Conservation (phyloP, 495 filamentous ascomycete genomes). For the Stereocaulon alpinum region DNA sequence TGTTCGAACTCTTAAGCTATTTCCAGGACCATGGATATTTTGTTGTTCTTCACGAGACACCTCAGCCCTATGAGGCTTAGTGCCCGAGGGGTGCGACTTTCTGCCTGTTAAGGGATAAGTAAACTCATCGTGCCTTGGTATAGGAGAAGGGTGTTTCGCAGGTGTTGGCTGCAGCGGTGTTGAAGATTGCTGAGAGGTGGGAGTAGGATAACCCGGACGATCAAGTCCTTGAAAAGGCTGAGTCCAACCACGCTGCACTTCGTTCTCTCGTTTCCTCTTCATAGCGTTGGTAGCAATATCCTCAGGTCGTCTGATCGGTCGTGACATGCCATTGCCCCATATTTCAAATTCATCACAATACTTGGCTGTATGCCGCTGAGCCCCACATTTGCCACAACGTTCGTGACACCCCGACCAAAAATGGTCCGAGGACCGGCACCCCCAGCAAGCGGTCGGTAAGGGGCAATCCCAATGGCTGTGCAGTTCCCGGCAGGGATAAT, state of each 20-base stretch:
- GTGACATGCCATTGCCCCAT: not conserved
- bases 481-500: not conserved
- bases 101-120: not conserved
- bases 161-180: not conserved
- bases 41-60: too few species aligned
- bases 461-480: slow-evolving; percentile 4
- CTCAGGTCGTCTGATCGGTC: not conserved
- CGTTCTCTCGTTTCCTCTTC: not conserved
- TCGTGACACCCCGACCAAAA: slow-evolving; percentile 4
- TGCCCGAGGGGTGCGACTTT: too few species aligned
- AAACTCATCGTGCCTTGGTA: not conserved
- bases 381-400: slow-evolving; percentile 2
- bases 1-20: not conserved
- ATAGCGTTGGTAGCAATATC: not conserved
- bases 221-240: not conserved
- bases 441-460: not conserved
- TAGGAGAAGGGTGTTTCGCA: not conserved
- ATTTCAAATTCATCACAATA: slow-evolving; percentile 1
- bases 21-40: too few species aligned
- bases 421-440: not conserved
- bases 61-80: too few species aligned
- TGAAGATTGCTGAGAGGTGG: not conserved
- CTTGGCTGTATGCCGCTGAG: not conserved
- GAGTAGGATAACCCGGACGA: not conserved
- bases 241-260: not conserved